Base-by-base conservation (phyloP, 805 yeast species). In the Saccharomycopsis guyanensis region DNA sequence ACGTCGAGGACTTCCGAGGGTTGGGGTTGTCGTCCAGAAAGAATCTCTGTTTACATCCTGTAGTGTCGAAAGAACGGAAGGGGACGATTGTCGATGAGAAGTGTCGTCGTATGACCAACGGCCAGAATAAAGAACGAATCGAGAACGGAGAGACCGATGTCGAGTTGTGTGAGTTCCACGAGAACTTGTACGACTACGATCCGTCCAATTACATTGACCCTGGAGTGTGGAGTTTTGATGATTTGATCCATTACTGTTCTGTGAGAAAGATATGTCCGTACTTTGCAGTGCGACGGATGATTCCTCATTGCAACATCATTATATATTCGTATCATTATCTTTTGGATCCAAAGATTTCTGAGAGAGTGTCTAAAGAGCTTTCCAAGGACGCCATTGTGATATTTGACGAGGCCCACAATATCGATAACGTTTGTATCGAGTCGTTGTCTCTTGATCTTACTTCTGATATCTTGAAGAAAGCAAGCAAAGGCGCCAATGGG, bases 351-450 rank as follows among this genome's bases (percentile, higher is more conserved):
- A 93, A 93, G 60, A 93, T 93, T 62, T 93, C 97, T 2, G 96
- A 88, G 54, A 71, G 98, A 51, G 99, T 93, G 18, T 88, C 97
- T 3, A 78, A 74, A 53, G 97, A 93, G 59, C 73, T 93, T 42
- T 85, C 95, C 16, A 86, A 88, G 55, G 97, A 93, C 59, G 76
- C 94, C 45, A 93, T 93, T 50, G 84, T 93, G 52, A 94, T 93
- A 34, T 93, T 93, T 60, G 99, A 93, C 66, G 99, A 93, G 68
- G 98, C 98, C 40, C 99, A 93, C 64, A 93, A 93, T 66, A 93
- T 93, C 47, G 98, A 93, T 71, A 93, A 93, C 70, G 99, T 93
- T 47, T 93, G 99, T 68, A 93, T 93, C 48, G 99, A 93, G 63
- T 86, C 97, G 0, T 65, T 93, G 36, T 86, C 96, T 4, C 72